A percentile compares a stretch with the other conserved stretches of the same genome.
These are phyloP conservation scores for Sphenostylis stenocarpa DNA, from an alignment of 306 rosid species.

Conservation along the genomic window DNA sequence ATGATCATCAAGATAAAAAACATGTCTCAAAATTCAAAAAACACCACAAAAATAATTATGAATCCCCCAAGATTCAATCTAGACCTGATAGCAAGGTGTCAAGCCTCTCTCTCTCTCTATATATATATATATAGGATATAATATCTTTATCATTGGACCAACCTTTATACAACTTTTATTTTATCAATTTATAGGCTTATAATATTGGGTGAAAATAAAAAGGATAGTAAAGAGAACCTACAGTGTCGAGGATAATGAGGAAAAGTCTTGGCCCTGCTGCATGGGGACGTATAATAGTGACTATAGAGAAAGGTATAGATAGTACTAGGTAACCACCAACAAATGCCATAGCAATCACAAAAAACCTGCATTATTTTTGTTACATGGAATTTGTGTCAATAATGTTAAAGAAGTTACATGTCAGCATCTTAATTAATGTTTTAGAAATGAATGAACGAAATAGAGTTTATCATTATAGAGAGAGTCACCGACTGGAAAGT, in stretches of 20 bases:
- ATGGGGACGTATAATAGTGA: conserved; percentile 68
- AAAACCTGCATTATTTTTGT: conserved; percentile 68
- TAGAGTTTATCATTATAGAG: neutral
- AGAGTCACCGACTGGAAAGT: conserved; percentile 62
- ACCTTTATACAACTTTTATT: no score
- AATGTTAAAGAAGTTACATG: neutral
- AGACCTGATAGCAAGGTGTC: no score
- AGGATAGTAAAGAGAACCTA: conserved; percentile 1
- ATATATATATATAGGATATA: no score
- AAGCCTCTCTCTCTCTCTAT: no score
- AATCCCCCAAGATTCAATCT: no score
- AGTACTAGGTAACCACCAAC: conserved; percentile 82
- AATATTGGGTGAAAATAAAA: no score
- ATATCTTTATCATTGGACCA: no score
- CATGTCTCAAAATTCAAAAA: no score
- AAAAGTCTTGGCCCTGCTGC: conserved; percentile 66
- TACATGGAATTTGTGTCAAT: neutral
- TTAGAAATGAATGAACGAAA: neutral
- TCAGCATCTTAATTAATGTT: neutral
- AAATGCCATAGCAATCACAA: conserved; percentile 70
- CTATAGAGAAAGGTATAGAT: conserved; percentile 74
- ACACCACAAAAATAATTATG: no score
- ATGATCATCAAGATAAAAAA: no score
- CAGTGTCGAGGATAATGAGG: conserved; percentile 75
- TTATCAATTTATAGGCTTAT: no score